Evolutionary conservation across 768 basidiomycete species (phyloP).

Genomic region (Tricholoma bakamatsutake): DNA sequence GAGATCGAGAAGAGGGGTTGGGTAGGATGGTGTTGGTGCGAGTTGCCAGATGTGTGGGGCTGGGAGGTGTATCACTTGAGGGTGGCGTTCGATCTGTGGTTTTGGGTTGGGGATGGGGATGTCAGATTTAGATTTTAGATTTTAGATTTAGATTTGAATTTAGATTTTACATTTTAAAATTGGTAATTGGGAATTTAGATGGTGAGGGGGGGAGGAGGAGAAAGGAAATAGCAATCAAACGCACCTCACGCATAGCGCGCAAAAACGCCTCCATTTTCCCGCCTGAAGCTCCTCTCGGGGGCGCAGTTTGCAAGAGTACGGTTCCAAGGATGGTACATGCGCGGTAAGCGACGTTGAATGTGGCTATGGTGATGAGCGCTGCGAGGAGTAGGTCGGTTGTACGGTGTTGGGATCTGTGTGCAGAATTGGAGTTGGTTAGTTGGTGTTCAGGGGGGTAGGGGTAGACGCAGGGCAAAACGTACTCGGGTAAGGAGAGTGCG

Average conservation of each 20-base stretch:
- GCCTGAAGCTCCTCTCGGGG: conserved; percentile 49
- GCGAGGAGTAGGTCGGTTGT: conserved; percentile 85
- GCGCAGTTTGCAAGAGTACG: conserved; percentile 86
- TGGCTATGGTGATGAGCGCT: conserved; percentile 65
- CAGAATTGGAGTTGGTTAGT: not conserved
- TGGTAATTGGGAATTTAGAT: too few species aligned
- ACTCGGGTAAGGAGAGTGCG: conserved; percentile 51
- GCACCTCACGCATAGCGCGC: conserved; percentile 21
- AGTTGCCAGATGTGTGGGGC: conserved; percentile 91
- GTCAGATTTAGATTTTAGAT: too few species aligned
- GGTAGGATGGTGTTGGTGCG: conserved; percentile 34
- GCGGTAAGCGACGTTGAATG: conserved; percentile 79
- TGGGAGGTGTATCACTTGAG: conserved; percentile 75
- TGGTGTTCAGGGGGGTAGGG: not conserved
- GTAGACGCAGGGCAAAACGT: conserved; percentile 17
- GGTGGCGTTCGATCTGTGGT: conserved; percentile 85
- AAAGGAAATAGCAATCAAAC: not conserved
- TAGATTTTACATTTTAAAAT: too few species aligned
- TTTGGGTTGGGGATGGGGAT: too few species aligned
- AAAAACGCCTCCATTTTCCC: conserved; percentile 80
- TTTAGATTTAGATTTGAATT: too few species aligned
- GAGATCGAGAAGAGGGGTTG: not conserved
- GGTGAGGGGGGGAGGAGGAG: too few species aligned
- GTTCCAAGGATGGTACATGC: conserved; percentile 81
- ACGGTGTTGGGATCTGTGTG: conserved; percentile 42